Conservation (phyloP, 352 stramenopile genomes). For the Phytophthora capsici region DNA sequence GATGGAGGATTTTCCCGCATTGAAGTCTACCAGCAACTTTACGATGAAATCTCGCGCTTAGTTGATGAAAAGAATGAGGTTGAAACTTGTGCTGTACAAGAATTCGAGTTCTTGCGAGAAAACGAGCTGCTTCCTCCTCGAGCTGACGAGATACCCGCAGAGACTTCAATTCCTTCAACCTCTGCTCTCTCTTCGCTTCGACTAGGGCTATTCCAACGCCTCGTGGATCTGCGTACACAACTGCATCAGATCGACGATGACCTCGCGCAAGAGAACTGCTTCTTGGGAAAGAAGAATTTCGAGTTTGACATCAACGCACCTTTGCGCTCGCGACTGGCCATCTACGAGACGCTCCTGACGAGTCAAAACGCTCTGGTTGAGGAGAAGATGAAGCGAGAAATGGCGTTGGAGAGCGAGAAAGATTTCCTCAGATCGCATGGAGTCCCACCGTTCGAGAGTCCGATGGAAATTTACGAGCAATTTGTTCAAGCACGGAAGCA, state of each 20-base stretch:
- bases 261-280: constrained; percentile 18
- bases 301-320: constrained; percentile 7
- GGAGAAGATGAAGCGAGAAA: constrained; percentile 63
- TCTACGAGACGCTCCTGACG: constrained; percentile 55
- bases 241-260: constrained; percentile 20
- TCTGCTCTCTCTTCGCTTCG: constrained; percentile 26
- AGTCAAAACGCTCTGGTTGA: constrained; percentile 59
- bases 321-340: constrained; percentile 36
- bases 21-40: constrained; percentile 24
- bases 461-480: constrained; percentile 28
- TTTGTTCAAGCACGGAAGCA: constrained; percentile 34
- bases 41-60: constrained; percentile 20
- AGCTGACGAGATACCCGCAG: not conserved
- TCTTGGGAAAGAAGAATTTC: constrained; percentile 24
- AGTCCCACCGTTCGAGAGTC: constrained; percentile 21
- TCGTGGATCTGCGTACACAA: constrained; percentile 4
- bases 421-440: constrained; percentile 40
- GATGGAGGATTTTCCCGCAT: constrained; percentile 17
- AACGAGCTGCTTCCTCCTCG: constrained; percentile 8
- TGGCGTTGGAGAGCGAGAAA: constrained; percentile 40
- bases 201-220: constrained; percentile 25
- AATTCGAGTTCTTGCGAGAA: constrained; percentile 24
- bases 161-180: not conserved
- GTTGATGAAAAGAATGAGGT: constrained; percentile 14
- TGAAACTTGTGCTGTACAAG: constrained; percentile 9